A percentile compares a stretch with the other conserved stretches of the same genome.
These are phyloP conservation scores for Globisporangium perplexum DNA, from an alignment of 352 stramenopile genomes.

Conservation along the genomic window DNA sequence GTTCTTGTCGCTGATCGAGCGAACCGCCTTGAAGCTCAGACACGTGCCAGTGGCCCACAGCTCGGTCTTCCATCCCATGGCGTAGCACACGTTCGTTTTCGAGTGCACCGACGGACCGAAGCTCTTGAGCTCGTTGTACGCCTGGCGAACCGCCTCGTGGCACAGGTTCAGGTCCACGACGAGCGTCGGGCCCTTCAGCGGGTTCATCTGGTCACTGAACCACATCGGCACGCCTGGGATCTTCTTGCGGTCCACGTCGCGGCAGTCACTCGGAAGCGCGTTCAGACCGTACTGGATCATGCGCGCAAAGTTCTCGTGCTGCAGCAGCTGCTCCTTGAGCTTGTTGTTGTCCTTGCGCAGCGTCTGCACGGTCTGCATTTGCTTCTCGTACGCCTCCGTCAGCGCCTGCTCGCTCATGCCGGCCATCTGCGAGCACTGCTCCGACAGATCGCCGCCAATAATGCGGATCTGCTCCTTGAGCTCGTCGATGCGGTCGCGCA, in stretches of 20 bases:
- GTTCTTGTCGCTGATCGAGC: slow-evolving; percentile 60
- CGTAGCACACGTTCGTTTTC: slow-evolving; percentile 82
- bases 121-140: slow-evolving; percentile 73
- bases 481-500: slow-evolving; percentile 76
- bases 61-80: slow-evolving; percentile 84
- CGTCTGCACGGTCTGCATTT: slow-evolving; percentile 75
- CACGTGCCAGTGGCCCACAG: slow-evolving; percentile 72
- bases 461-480: slow-evolving; percentile 83
- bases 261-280: slow-evolving; percentile 66
- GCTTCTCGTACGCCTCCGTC: slow-evolving; percentile 77
- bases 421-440: slow-evolving; percentile 77
- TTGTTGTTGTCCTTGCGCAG: slow-evolving; percentile 83
- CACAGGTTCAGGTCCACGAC: slow-evolving; percentile 74
- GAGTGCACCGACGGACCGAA: slow-evolving; percentile 73
- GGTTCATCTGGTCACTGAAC: slow-evolving; percentile 80
- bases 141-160: slow-evolving; percentile 70
- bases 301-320: slow-evolving; percentile 81
- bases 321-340: slow-evolving; percentile 72
- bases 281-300: slow-evolving; percentile 85
- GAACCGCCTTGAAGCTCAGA: slow-evolving; percentile 66
- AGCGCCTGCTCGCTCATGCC: slow-evolving; percentile 77
- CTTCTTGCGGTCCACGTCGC: slow-evolving; percentile 75
- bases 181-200: slow-evolving; percentile 64
- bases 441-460: slow-evolving; percentile 68
- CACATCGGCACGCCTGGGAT: slow-evolving; percentile 65